phyloP scores from a whole-genome alignment of 2,329 filamentous ascomycete species.

The Periglandula ipomoeae region DNA sequence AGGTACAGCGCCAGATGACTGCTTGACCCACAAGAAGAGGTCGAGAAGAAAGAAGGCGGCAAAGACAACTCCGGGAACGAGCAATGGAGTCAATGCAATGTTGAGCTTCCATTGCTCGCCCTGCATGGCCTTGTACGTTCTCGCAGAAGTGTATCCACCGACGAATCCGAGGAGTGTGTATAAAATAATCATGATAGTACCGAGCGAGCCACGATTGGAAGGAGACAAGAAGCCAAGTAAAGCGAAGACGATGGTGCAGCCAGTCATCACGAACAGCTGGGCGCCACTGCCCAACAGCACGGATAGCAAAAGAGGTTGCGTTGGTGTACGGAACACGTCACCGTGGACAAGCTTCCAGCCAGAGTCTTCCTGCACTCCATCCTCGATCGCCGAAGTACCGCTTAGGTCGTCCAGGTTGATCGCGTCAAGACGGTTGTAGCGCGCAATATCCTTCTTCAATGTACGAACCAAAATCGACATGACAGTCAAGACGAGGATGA shows the following conservation, averaged over 20 bases:
- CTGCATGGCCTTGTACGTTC: conserved; percentile 89
- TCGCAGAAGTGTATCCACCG: conserved; percentile 80
- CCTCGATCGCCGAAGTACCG: conserved; percentile 69
- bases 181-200: conserved; percentile 84
- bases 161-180: conserved; percentile 91
- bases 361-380: conserved; percentile 93
- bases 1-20: conserved; percentile 86
- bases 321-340: conserved; percentile 87
- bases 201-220: conserved; percentile 87
- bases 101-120: conserved; percentile 93
- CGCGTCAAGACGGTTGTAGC: conserved; percentile 90
- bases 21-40: conserved; percentile 90
- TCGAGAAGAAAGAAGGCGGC: conserved; percentile 85
- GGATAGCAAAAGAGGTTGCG: conserved; percentile 73
- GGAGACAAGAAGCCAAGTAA: conserved; percentile 91
- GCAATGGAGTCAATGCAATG: conserved; percentile 75
- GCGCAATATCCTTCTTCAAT: conserved; percentile 86
- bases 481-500: conserved; percentile 85
- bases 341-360: conserved; percentile 98
- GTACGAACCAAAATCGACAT: conserved; percentile 85
- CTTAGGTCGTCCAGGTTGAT: conserved; percentile 85
- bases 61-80: conserved; percentile 84
- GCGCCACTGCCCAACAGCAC: conserved; percentile 87
- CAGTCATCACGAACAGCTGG: conserved; percentile 96
- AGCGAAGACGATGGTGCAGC: conserved; percentile 86